These are phyloP conservation scores for Pseudogymnoascus sp. DNA, from an alignment of 2,329 filamentous ascomycete species.

Conservation along the genomic window DNA sequence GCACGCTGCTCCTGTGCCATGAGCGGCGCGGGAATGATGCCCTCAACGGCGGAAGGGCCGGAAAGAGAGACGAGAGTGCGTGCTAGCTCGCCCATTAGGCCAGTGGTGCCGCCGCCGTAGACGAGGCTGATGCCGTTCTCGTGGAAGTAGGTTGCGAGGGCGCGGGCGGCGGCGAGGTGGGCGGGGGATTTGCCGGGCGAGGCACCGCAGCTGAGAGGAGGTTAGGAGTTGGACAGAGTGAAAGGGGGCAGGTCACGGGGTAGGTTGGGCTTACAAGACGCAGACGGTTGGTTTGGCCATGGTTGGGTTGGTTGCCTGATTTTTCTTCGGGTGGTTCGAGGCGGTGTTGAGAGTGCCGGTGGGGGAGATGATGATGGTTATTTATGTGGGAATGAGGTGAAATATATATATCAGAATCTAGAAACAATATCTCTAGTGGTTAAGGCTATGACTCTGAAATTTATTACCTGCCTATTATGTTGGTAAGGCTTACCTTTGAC, in stretches of 20 bases:
- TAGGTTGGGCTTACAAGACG: background rate
- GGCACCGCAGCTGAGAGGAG: slow-evolving; percentile 59
- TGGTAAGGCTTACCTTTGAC: background rate
- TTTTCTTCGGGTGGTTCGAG: background rate
- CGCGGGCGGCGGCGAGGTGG: slow-evolving; percentile 68
- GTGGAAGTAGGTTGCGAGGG: slow-evolving; percentile 66
- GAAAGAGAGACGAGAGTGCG: slow-evolving; percentile 73
- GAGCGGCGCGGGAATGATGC: slow-evolving; percentile 79
- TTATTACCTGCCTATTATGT: background rate
- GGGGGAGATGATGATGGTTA: background rate
- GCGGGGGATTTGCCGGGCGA: slow-evolving; percentile 60
- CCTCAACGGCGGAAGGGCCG: slow-evolving; percentile 73
- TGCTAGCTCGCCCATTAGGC: slow-evolving; percentile 90
- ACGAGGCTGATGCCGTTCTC: slow-evolving; percentile 54
- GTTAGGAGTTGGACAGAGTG: background rate
- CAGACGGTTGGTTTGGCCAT: slow-evolving; percentile 2
- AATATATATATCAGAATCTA: background rate
- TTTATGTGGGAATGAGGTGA: background rate
- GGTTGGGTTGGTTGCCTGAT: background rate
- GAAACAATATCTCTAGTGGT: background rate
- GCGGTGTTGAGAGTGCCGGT: background rate
- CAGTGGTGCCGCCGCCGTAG: slow-evolving; percentile 73
- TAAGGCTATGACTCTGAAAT: background rate
- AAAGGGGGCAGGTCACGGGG: background rate
- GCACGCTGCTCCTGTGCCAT: slow-evolving; percentile 38